Evolutionary conservation across 202 grass and related monocot genomes (phyloP), one percentile per base, ranked within the genome.

Genomic region (Hordeum pubiflorum): DNA sequence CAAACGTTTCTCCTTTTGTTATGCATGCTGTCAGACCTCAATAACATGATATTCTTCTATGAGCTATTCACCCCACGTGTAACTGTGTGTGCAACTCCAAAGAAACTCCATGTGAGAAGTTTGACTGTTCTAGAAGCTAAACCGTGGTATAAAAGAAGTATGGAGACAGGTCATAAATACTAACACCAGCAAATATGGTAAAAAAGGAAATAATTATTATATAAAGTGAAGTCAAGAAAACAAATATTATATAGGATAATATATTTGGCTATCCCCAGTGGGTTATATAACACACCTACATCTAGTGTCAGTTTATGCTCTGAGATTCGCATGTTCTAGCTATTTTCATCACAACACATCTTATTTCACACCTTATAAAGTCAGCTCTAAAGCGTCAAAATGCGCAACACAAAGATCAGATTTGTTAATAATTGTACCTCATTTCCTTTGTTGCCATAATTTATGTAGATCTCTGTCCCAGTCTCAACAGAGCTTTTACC

Each of bases 391-490:
- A 52, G 17, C n/a, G 0, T 52, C 6, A 52, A 52, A 52, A 52
- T 0, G 0, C n/a, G 48, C 0, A 7, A 75, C 14, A 13, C 10
- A 72, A 54, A 72, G 41, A 0, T 1, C 72, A 87, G 43, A 65
- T 72, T n/a, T 64, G 11, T 15, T 59, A 82, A 54, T 43, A 57
- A 63, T 17, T 56, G 18, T 64, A 94, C 95, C 95, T 97, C 95
- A 76, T 97, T 97, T 84, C 95, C 92, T 93, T 97, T 97, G 82
- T 93, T 94, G 56, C 95, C 95, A 73, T 97, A 98, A 73, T 89
- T 98, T 87, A 98, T 98, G 66, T 69, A 65, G 82, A 98, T 89
- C 86, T 98, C 95, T 86, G 89, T 81, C 56, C 79, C 92, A 88
- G 81, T 29, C 67, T 84, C 83, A 84, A 85, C 59, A 75, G 48